Conservation (phyloP, 306 rosid species). For the Medicago ruthenica region DNA sequence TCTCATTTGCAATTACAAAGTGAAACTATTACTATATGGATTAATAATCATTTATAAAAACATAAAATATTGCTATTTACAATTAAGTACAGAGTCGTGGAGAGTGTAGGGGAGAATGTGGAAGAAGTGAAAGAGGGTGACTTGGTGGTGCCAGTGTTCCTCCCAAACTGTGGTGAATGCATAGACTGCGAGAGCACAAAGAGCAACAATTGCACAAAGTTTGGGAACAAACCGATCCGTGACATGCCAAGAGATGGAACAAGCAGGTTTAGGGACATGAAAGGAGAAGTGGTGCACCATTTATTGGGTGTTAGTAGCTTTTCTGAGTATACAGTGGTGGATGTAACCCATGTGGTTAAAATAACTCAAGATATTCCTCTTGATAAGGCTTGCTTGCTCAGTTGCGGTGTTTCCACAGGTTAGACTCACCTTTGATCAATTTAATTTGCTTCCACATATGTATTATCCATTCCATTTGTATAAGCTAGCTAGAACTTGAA, state of each 20-base stretch:
- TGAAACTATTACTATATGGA: too few relatives aligned
- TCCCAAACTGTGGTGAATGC: conserved; percentile 62
- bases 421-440: not conserved
- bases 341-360: conserved; percentile 57
- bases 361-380: conserved; percentile 50
- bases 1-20: not conserved
- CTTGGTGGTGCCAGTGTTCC: conserved; percentile 64
- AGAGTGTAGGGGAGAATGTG: conserved; percentile 69
- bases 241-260: conserved; percentile 63
- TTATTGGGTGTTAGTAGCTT: conserved; percentile 63
- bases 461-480: not conserved
- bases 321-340: conserved; percentile 69
- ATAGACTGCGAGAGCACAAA: conserved; percentile 56
- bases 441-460: not conserved
- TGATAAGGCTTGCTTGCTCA: conserved; percentile 66
- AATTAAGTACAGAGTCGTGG: conserved; percentile 51
- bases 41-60: too few relatives aligned
- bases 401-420: conserved; percentile 79
- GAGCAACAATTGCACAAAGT: conserved; percentile 56
- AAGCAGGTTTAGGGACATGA: conserved; percentile 63
- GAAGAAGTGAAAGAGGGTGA: conserved; percentile 65
- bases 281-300: conserved; percentile 58
- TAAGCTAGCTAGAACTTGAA: too few relatives aligned
- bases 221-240: not conserved
- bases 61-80: too few relatives aligned